phyloP scores from a whole-genome alignment of 495 filamentous ascomycete species.

The Paragyromitra xinjiangensis region DNA sequence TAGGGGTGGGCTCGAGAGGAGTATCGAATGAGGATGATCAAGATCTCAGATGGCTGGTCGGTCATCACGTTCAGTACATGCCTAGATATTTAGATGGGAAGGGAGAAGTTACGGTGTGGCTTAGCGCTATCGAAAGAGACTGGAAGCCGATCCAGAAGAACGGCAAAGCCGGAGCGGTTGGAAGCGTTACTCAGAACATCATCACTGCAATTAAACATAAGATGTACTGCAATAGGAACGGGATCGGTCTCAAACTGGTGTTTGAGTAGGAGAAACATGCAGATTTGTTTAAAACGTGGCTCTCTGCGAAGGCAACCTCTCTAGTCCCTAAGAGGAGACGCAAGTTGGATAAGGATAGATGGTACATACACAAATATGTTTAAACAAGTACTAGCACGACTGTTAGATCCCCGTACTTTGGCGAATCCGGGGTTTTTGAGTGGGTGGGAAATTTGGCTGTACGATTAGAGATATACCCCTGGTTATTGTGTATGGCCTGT shows the following conservation, averaged over 20 bases:
- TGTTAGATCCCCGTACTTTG: background rate
- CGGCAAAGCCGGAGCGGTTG: background rate
- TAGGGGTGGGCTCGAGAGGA: constrained; percentile 21
- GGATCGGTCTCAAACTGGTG: constrained; percentile 13
- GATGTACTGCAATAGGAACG: constrained; percentile 18
- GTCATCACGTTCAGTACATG: constrained; percentile 12
- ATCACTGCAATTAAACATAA: constrained; percentile 6
- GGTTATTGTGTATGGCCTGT: constrained; percentile 1
- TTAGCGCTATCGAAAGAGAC: constrained; percentile 21
- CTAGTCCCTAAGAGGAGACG: background rate
- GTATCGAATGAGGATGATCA: constrained; percentile 16
- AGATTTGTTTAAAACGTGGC: constrained; percentile 5
- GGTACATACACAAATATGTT: constrained; percentile 23
- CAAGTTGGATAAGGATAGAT: background rate
- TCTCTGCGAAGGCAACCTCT: constrained; percentile 2
- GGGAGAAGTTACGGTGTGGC: constrained; percentile 21
- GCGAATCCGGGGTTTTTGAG: background rate
- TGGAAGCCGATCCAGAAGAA: constrained; percentile 2
- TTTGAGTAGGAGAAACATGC: constrained; percentile 17
- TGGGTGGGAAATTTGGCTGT: background rate
- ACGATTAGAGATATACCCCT: background rate
- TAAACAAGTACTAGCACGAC: background rate
- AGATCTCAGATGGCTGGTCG: constrained; percentile 22
- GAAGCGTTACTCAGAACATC: background rate
- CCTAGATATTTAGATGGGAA: background rate